Evolutionary conservation across 2,329 filamentous ascomycete genomes (phyloP), one percentile per base, ranked within the genome.

Genomic region (Elsinoe fawcettii): DNA sequence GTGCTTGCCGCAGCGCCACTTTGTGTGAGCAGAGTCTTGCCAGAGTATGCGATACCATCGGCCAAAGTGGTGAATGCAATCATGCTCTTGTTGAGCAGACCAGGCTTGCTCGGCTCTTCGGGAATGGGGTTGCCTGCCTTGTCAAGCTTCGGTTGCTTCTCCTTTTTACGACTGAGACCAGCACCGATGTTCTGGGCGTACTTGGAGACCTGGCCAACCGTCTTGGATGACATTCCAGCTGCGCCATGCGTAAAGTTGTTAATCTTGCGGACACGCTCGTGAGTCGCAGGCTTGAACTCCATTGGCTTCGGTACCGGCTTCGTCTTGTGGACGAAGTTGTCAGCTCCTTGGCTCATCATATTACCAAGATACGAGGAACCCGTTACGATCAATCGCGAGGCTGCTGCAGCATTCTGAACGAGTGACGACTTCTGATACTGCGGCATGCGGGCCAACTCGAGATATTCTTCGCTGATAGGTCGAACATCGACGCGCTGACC

Each of bases 1-100:
- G 86, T 88, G 34, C 84, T 90, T 22, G 92, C 87, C n/a, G 92
- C 90, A 1, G 80, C 78, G 2, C 88, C 86, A 2, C 86, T 83
- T 8, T 85, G 85, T 3, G 80, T 82, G 27, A 99, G 78, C 27
- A 99, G 75, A 61, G 83, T 88, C 55, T 86, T 86, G 1, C 90
- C 88, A 1, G 89, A 87, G 64, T 95, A 86, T 63, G 96, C 91
- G 59, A 97, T 87, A 36, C 93, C 93, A 66, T 99, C 93, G 22
- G 90, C 88, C 44, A 99, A 83, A 0, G 93, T 99, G 37, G 87
- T 90, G 71, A 97, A 97, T 0, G 93, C 93, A 76, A 99, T 97
- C 75, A 99, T 77, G 61, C 86, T 90, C 78, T 96, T 96, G 75
- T 99, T 99, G 63, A 99, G 74, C 27, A 99, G 75, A 4, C 93